A percentile compares a stretch with the other conserved stretches of the same genome.
Conservation (phyloP, 208 protist species). For the Vickermania spadyakhi region DNA sequence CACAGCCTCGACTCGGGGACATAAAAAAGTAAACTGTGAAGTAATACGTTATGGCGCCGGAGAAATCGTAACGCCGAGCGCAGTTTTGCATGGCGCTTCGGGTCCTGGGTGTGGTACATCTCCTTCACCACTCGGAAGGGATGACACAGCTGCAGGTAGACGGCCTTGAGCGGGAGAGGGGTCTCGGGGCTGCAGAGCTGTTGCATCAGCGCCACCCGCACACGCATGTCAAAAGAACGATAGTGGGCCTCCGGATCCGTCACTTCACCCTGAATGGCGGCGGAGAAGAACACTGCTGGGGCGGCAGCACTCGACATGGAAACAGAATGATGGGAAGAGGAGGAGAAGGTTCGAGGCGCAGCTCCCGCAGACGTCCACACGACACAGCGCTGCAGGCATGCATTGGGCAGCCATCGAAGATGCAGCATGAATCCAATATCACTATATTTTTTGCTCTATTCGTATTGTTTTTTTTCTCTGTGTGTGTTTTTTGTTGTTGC, state of each 20-base stretch:
- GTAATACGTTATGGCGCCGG: slow-evolving; percentile 77
- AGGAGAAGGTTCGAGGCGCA: neutral
- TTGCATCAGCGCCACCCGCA: slow-evolving; percentile 22
- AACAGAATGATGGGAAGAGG: neutral
- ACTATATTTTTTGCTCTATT: no score
- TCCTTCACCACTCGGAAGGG: slow-evolving; percentile 59
- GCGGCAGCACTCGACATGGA: neutral
- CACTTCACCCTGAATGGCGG: slow-evolving; percentile 13
- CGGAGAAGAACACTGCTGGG: slow-evolving; percentile 5
- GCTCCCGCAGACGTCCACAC: no score
- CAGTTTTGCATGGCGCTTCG: slow-evolving; percentile 30
- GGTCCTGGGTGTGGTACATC: slow-evolving; percentile 44
- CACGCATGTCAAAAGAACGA: slow-evolving; percentile 9
- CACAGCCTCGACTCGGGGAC: slow-evolving; percentile 21
- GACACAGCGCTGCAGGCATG: no score
- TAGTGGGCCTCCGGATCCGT: slow-evolving; percentile 18
- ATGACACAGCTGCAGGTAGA: slow-evolving; percentile 59
- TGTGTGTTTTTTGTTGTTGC: no score
- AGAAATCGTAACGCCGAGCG: slow-evolving; percentile 54
- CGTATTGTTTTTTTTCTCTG: no score
- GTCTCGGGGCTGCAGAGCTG: slow-evolving; percentile 42
- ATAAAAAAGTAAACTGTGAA: slow-evolving; percentile 81
- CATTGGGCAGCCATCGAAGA: no score
- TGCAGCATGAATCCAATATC: no score
- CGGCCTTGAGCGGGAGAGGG: slow-evolving; percentile 35